phyloP scores from a whole-genome alignment of 78 protist genomes.

The Dictyostelium intermedium region DNA sequence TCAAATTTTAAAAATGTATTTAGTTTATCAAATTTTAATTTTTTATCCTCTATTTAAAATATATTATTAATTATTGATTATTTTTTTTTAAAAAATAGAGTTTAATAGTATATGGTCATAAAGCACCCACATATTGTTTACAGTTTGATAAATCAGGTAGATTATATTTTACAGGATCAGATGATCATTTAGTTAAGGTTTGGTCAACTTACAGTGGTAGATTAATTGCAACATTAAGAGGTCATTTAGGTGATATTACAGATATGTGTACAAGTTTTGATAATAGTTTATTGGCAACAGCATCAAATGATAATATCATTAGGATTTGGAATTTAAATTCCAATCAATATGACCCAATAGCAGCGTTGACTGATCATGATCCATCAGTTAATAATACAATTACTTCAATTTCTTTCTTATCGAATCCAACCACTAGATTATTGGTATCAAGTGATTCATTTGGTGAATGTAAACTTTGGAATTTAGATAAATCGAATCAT shows the following conservation, averaged over 20 bases:
- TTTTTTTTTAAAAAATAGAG: neutral
- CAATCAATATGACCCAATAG: neutral
- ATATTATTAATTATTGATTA: neutral
- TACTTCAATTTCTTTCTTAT: slow-evolving; percentile 39
- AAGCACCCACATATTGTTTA: slow-evolving; percentile 68
- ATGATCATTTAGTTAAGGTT: slow-evolving; percentile 63
- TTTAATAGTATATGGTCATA: slow-evolving; percentile 40
- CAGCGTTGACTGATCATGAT: slow-evolving; percentile 17
- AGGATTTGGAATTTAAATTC: slow-evolving; percentile 44
- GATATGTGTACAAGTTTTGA: slow-evolving; percentile 59
- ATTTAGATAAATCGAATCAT: slow-evolving; percentile 28
- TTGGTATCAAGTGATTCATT: slow-evolving; percentile 34
- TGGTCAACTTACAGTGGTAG: slow-evolving; percentile 59
- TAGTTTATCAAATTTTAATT: neutral
- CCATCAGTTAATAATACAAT: neutral
- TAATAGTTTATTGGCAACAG: slow-evolving; percentile 18
- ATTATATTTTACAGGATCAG: slow-evolving; percentile 38
- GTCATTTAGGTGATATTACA: slow-evolving; percentile 70
- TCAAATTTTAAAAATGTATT: neutral
- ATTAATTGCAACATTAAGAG: slow-evolving; percentile 25
- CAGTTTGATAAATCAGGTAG: slow-evolving; percentile 42
- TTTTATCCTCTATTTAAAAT: neutral
- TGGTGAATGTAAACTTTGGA: slow-evolving; percentile 52
- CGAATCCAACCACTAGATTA: slow-evolving; percentile 9
- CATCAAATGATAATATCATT: slow-evolving; percentile 44